A percentile compares a stretch with the other conserved stretches of the same genome.
phyloP scores from a whole-genome alignment of 2,329 filamentous ascomycete genomes.

The Neoarthrinium moseri region DNA sequence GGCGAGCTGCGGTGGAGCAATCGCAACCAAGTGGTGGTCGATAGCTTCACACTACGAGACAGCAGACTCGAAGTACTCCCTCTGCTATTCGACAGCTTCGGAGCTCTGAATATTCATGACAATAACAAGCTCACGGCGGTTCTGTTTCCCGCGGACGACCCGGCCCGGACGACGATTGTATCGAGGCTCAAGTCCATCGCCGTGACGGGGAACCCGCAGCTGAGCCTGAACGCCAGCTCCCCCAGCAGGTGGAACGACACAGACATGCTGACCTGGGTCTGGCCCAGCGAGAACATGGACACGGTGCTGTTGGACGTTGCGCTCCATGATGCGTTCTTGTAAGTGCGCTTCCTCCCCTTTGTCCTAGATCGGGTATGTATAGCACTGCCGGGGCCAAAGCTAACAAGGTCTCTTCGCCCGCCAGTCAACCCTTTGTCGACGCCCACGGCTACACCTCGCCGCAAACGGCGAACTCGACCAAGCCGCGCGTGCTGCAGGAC shows the following conservation, averaged over 20 bases:
- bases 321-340: conserved; percentile 9
- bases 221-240: not conserved
- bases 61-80: not conserved
- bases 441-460: conserved; percentile 2
- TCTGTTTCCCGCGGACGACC: not conserved
- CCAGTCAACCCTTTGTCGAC: conserved; percentile 4
- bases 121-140: conserved; percentile 5
- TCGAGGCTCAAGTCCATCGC: conserved; percentile 1
- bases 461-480: not conserved
- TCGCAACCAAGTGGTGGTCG: not conserved
- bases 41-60: conserved; percentile 2
- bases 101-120: not conserved
- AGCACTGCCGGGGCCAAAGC: no score
- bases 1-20: not conserved
- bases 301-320: conserved; percentile 1
- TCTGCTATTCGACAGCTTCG: not conserved
- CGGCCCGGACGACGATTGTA: not conserved
- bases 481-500: conserved; percentile 2
- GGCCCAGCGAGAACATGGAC: conserved; percentile 8
- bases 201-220: not conserved
- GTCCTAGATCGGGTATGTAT: no score
- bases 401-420: no score
- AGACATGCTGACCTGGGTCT: not conserved
- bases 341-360: not conserved
- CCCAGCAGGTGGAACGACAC: not conserved